A percentile compares a stretch with the other conserved stretches of the same genome.
Evolutionary conservation across 306 rosid genomes (phyloP).

Genomic region (Styphnolobium japonicum): DNA sequence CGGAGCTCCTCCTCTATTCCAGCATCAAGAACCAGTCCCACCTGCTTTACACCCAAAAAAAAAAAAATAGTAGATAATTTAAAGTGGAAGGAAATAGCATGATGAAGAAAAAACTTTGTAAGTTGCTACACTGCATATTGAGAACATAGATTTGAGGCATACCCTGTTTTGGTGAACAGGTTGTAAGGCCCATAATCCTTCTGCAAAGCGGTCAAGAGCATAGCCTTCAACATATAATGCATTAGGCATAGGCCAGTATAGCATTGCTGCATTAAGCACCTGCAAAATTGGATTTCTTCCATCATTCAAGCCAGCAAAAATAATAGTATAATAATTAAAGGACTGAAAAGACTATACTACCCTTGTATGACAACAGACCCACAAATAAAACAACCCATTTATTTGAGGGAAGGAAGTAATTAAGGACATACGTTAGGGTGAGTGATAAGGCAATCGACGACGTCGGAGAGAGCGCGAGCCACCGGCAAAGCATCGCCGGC

Average conservation of each 20-base stretch:
- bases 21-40: conserved; percentile 88
- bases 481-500: conserved; percentile 90
- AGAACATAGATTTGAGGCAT: background rate
- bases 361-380: background rate
- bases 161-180: conserved; percentile 91
- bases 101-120: background rate
- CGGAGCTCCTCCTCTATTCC: conserved; percentile 81
- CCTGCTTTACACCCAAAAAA: conserved; percentile 51
- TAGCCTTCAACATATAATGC: conserved; percentile 84
- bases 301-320: too few relatives aligned
- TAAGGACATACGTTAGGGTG: conserved; percentile 67
- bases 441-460: conserved; percentile 82
- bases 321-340: too few relatives aligned
- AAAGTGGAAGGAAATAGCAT: background rate
- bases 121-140: background rate
- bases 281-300: conserved; percentile 29
- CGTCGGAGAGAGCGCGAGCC: conserved; percentile 74
- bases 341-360: background rate
- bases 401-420: conserved; percentile 4
- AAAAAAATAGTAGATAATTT: background rate
- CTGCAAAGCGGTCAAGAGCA: conserved; percentile 84
- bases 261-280: conserved; percentile 97
- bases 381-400: background rate
- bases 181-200: conserved; percentile 83
- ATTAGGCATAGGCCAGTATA: conserved; percentile 88